Percentiles rank a stretch among this genome's conserved stretches.
These are phyloP conservation scores for Phytophthora sansomeana DNA, from an alignment of 352 stramenopile species.

Conservation along the genomic window DNA sequence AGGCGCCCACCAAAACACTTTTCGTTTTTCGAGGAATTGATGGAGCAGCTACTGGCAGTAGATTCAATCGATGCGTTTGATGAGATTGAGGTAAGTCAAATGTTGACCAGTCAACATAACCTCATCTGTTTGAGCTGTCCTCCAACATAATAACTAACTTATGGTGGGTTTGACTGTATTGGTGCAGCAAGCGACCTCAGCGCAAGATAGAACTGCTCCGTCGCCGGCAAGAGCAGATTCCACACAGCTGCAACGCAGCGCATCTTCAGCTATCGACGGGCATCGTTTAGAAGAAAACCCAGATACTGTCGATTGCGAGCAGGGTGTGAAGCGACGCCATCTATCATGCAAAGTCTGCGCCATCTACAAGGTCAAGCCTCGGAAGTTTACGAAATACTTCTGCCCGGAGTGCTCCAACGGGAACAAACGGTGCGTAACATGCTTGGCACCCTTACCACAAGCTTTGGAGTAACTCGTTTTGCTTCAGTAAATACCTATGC, in stretches of 20 bases:
- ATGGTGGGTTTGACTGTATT: too few species aligned
- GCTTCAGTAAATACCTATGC: not conserved
- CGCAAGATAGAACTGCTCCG: too few species aligned
- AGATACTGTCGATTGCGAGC: not conserved
- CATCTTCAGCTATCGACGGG: too few species aligned
- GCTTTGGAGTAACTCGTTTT: not conserved
- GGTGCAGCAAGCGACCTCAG: too few species aligned
- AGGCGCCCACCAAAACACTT: conserved; percentile 7
- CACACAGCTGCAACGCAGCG: too few species aligned
- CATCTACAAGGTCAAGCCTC: not conserved
- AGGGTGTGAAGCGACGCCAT: not conserved
- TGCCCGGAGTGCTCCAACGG: not conserved
- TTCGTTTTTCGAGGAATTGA: conserved; percentile 14
- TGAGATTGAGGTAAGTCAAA: conserved; percentile 1
- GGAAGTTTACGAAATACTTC: not conserved
- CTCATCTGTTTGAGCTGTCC: too few species aligned
- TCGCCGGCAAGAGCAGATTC: too few species aligned
- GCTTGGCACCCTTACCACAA: not conserved
- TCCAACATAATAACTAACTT: too few species aligned
- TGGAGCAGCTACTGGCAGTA: conserved; percentile 1
- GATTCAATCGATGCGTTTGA: not conserved
- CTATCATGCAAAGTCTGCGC: not conserved
- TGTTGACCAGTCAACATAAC: conserved; percentile 8
- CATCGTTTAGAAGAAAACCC: not conserved
- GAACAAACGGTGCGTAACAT: not conserved